Percentiles rank a stretch among this genome's conserved stretches.
Conservation (phyloP, 2,329 filamentous ascomycete genomes). For the Albifimbria verrucaria region DNA sequence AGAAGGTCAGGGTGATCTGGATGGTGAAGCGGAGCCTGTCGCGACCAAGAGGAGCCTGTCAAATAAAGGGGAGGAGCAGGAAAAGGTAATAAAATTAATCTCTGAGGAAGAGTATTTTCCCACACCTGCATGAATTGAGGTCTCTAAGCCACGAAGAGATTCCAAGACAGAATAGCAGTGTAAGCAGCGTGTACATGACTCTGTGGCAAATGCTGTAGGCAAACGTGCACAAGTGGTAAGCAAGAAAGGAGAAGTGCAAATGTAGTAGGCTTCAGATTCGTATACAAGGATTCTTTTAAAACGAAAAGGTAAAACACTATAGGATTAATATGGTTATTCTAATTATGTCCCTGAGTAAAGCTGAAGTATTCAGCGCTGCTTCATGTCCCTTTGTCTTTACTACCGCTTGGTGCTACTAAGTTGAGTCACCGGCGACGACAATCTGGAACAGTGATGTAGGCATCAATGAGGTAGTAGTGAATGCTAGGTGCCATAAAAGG, state of each 20-base stretch:
- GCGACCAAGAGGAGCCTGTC: conserved; percentile 35
- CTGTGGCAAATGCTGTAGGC: no score
- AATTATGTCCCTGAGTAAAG: no score
- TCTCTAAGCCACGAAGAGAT: background rate
- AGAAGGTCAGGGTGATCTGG: conserved; percentile 60
- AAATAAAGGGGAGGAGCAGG: conserved; percentile 36
- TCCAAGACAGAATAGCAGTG: background rate
- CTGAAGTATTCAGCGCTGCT: no score
- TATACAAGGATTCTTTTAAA: no score
- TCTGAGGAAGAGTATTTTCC: conserved; percentile 5
- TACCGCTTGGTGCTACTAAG: no score
- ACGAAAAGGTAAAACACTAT: no score
- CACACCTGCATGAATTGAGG: no score
- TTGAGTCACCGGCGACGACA: conserved; percentile 17
- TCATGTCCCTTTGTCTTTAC: no score
- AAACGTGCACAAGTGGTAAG: no score
- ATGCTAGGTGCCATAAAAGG: background rate
- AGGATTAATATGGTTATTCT: no score
- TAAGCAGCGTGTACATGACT: background rate
- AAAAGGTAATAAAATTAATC: conserved; percentile 28
- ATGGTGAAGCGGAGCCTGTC: conserved; percentile 46
- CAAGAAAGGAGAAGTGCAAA: no score
- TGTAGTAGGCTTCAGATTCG: no score
- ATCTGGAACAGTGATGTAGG: background rate
- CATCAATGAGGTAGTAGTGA: background rate